Conservation (phyloP, 2,329 filamentous ascomycete species). For the Penicillium sp. region DNA sequence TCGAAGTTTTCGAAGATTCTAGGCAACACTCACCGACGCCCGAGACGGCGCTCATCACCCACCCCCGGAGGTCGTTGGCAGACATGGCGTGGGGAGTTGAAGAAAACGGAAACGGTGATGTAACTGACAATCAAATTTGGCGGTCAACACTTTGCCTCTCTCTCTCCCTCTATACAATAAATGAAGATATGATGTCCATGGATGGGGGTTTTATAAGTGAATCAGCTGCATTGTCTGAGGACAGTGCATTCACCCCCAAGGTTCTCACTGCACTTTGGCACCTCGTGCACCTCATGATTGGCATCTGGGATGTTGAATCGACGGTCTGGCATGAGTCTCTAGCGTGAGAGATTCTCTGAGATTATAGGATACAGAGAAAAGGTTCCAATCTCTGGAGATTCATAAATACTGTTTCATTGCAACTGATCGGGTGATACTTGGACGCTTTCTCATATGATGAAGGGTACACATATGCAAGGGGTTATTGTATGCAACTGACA, state of each 20-base stretch:
- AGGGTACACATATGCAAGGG: not conserved
- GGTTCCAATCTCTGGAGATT: not conserved
- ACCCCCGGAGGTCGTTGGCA: conserved; percentile 82
- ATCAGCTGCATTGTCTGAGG: not conserved
- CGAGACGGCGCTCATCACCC: conserved; percentile 83
- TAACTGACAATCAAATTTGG: conserved; percentile 17
- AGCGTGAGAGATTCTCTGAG: too few species aligned
- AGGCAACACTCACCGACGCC: conserved; percentile 61
- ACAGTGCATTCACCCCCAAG: conserved; percentile 14
- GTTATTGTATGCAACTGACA: not conserved
- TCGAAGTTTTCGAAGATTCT: not conserved
- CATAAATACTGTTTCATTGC: not conserved
- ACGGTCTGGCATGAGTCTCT: not conserved
- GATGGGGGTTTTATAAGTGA: not conserved
- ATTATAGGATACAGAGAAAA: not conserved
- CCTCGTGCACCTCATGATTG: not conserved
- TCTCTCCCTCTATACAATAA: not conserved
- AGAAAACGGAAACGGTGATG: conserved; percentile 22
- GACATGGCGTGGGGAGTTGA: conserved; percentile 37
- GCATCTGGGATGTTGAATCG: not conserved
- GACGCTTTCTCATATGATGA: not conserved
- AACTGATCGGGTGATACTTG: not conserved
- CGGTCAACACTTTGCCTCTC: conserved; percentile 17
- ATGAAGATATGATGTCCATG: not conserved
- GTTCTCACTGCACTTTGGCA: conserved; percentile 9